Evolutionary conservation across 148 eudicot species (phyloP).

Genomic region (Fagopyrum esculentum): DNA sequence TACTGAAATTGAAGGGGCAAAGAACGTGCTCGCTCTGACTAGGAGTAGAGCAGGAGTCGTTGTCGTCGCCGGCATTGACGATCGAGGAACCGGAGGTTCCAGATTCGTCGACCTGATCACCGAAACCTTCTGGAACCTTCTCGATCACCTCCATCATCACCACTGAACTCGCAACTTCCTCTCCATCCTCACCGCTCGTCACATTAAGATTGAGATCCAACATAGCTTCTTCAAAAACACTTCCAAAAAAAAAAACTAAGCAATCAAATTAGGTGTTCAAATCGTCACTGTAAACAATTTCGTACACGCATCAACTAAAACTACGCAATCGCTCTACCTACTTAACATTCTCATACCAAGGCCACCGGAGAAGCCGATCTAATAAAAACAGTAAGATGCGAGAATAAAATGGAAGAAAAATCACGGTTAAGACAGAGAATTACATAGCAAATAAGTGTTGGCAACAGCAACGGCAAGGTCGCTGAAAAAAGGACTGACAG

Average conservation of each 20-base stretch:
- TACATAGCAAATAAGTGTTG: constrained; percentile 12
- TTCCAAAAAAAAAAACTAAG: neutral
- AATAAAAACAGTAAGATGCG: neutral
- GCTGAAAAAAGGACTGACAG: neutral
- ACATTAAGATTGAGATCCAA: constrained; percentile 36
- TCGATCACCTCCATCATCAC: constrained; percentile 13
- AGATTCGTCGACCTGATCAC: constrained; percentile 21
- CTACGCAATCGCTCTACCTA: constrained; percentile 5
- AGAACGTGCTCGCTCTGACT: constrained; percentile 8
- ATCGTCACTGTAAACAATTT: neutral
- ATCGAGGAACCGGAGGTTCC: constrained; percentile 35
- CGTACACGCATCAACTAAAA: neutral
- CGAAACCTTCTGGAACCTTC: neutral
- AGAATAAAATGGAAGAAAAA: neutral
- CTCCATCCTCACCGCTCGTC: constrained; percentile 7
- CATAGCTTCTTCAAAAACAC: constrained; percentile 19
- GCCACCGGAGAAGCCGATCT: constrained; percentile 4
- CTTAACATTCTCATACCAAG: neutral
- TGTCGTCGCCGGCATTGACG: constrained; percentile 37
- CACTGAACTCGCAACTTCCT: neutral
- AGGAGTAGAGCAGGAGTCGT: constrained; percentile 30
- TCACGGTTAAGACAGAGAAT: neutral
- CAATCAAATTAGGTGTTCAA: neutral
- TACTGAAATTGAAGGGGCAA: constrained; percentile 29
- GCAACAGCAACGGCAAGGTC: constrained; percentile 7